Evolutionary conservation across 2,329 filamentous ascomycete species (phyloP).

Genomic region (Hypomyces perniciosus): DNA sequence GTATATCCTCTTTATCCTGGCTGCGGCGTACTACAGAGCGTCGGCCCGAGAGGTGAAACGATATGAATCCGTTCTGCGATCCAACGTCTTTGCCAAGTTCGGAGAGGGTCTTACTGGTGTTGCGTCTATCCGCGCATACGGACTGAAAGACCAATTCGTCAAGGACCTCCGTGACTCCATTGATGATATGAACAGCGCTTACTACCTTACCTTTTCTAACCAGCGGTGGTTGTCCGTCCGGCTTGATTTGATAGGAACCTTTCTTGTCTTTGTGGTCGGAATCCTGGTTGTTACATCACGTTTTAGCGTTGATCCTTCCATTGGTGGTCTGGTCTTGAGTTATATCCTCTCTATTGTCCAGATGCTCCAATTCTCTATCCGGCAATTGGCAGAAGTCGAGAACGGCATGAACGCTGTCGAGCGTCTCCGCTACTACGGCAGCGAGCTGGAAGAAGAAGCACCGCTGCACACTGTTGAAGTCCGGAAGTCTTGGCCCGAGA

Average conservation of each 20-base stretch:
- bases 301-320: slow-evolving; percentile 78
- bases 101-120: slow-evolving; percentile 80
- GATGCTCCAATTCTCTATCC: slow-evolving; percentile 92
- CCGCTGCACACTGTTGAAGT: slow-evolving; percentile 72
- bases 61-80: slow-evolving; percentile 84
- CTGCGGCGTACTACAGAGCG: slow-evolving; percentile 80
- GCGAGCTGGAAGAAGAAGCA: slow-evolving; percentile 80
- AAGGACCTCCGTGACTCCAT: slow-evolving; percentile 63
- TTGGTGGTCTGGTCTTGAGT: slow-evolving; percentile 79
- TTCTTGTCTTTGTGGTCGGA: slow-evolving; percentile 80
- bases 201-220: slow-evolving; percentile 92
- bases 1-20: slow-evolving; percentile 70
- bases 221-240: slow-evolving; percentile 88
- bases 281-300: slow-evolving; percentile 89
- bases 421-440: slow-evolving; percentile 84
- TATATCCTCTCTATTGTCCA: slow-evolving; percentile 92
- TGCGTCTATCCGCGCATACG: slow-evolving; percentile 84
- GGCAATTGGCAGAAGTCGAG: slow-evolving; percentile 90
- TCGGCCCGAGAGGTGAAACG: slow-evolving; percentile 93
- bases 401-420: slow-evolving; percentile 98
- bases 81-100: slow-evolving; percentile 84
- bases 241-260: slow-evolving; percentile 75
- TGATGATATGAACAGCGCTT: slow-evolving; percentile 89
- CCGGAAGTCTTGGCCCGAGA: slow-evolving; percentile 73
- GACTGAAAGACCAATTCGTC: slow-evolving; percentile 70